Base-by-base conservation (phyloP, 805 yeast genomes). In the Wickerhamomyces chambardii region DNA sequence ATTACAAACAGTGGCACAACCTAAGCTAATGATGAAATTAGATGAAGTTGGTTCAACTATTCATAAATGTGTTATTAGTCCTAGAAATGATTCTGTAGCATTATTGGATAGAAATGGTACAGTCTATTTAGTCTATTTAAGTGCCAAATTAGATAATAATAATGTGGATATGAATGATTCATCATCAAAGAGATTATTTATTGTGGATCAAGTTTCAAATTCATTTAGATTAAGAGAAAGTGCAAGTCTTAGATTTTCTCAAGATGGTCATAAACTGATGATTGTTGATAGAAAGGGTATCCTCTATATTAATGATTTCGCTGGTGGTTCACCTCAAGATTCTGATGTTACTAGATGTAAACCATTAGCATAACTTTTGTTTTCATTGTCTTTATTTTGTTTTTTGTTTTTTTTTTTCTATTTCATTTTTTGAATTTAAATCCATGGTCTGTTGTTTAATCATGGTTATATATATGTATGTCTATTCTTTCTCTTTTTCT, bases 61-160 rank as follows among this genome's bases (percentile, higher is more conserved):
- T 38, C 95, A 89, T 53, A 66, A 68, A 31, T 73, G 80, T 37
- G 77, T 79, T 17, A 68, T 84, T 1, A 83, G 94, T 3, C 95
- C 96, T 2, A 63, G 95, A 17, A 89, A 92, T 22, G 95, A 87
- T 51, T 80, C 92, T 0, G 66, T 86, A 21, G 95, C 90, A 3
- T 80, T 84, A 45, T 57, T 87, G 16, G 92, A 83, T 50, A 73
- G 84, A 40, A 76, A 75, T 36, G 97, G 97, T 0, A 63, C 74
- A 2, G 78, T 87, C 0, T 85, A 73, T 46, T 62, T 86, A 28
- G 71, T 83, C 56, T 65, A 76, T 11, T 24, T 24, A 24, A 70
- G 84, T 2, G 79, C 83, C 0, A 67, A 73, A 46, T 68, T 73
- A 55, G 70, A 69, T 38, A 66, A 64, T 40, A 75, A 73, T 40